Conservation (phyloP, 768 basidiomycete species). For the Gloeostereum incarnatum region DNA sequence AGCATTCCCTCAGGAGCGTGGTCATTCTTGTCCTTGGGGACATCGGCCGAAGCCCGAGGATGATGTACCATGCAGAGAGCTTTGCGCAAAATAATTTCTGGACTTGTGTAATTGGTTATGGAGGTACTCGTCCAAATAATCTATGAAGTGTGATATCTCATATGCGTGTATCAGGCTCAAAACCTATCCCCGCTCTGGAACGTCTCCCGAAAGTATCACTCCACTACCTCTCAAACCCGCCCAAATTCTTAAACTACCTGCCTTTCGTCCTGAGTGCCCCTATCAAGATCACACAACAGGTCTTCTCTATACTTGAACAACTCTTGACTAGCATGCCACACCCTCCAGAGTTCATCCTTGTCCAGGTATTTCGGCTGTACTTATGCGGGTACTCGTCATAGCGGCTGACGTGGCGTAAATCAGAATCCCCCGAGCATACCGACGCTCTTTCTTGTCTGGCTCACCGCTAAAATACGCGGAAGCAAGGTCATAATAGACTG, state of each 20-base stretch:
- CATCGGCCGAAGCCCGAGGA: slow-evolving; percentile 90
- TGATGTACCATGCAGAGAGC: slow-evolving; percentile 98
- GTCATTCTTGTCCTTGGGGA: slow-evolving; percentile 91
- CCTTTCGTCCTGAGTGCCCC: slow-evolving; percentile 74
- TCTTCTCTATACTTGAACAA: slow-evolving; percentile 47
- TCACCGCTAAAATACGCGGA: slow-evolving; percentile 56
- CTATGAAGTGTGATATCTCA: neutral
- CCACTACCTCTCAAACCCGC: slow-evolving; percentile 59
- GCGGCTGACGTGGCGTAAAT: neutral
- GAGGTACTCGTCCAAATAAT: slow-evolving; percentile 36
- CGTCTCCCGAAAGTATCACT: slow-evolving; percentile 56
- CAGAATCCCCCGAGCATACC: slow-evolving; percentile 98
- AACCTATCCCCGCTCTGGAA: slow-evolving; percentile 65
- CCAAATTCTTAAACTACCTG: slow-evolving; percentile 35
- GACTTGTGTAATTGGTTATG: slow-evolving; percentile 80
- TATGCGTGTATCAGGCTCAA: slow-evolving; percentile 47
- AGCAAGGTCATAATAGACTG: slow-evolving; percentile 95
- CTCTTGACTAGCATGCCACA: slow-evolving; percentile 51
- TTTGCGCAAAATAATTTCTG: slow-evolving; percentile 74
- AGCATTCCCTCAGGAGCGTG: slow-evolving; percentile 54
- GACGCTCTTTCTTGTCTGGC: slow-evolving; percentile 78
- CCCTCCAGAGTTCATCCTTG: slow-evolving; percentile 79
- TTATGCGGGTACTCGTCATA: neutral
- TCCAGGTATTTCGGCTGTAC: slow-evolving; percentile 55
- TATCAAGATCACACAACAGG: slow-evolving; percentile 69